These are phyloP conservation scores for Penicillium longicatenatum DNA, from an alignment of 495 filamentous ascomycete genomes.

Conservation along the genomic window DNA sequence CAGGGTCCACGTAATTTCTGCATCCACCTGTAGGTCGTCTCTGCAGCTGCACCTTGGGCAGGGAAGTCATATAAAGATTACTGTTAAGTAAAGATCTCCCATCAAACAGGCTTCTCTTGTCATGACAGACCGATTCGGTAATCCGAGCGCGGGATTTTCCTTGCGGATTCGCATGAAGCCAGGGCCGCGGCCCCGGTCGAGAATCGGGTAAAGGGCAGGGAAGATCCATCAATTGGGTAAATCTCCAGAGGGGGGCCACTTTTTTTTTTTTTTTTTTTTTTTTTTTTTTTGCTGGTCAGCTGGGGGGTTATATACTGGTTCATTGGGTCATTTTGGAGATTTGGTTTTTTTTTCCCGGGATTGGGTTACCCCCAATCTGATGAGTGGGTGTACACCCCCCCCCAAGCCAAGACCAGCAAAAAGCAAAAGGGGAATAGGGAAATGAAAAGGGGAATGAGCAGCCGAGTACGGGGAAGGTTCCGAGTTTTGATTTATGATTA, in stretches of 20 bases:
- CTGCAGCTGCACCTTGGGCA: neutral
- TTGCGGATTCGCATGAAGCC: neutral
- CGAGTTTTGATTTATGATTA: neutral
- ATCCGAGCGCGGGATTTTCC: slow-evolving; percentile 8
- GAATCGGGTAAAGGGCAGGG: neutral
- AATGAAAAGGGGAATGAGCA: slow-evolving; percentile 2
- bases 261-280: slow-evolving; percentile 1
- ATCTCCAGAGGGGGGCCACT: neutral
- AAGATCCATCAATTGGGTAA: slow-evolving; percentile 2
- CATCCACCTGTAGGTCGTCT: neutral
- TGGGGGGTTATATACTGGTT: neutral
- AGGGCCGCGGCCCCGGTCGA: slow-evolving; percentile 1
- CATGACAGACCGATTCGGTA: slow-evolving; percentile 16
- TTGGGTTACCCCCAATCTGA: neutral
- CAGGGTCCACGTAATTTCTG: neutral
- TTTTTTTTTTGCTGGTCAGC: slow-evolving; percentile 7
- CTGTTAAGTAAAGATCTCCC: neutral
- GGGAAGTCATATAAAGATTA: neutral
- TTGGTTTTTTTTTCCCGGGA: neutral
- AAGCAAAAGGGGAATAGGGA: neutral
- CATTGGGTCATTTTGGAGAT: neutral
- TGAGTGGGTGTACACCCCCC: neutral
- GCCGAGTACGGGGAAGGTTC: neutral
- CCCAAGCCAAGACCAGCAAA: neutral
- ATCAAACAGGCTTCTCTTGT: neutral